Percentiles rank a stretch among this genome's conserved stretches.
These are phyloP conservation scores for Cladorrhinum sp. DNA, from an alignment of 2,329 filamentous ascomycete species.

Conservation along the genomic window DNA sequence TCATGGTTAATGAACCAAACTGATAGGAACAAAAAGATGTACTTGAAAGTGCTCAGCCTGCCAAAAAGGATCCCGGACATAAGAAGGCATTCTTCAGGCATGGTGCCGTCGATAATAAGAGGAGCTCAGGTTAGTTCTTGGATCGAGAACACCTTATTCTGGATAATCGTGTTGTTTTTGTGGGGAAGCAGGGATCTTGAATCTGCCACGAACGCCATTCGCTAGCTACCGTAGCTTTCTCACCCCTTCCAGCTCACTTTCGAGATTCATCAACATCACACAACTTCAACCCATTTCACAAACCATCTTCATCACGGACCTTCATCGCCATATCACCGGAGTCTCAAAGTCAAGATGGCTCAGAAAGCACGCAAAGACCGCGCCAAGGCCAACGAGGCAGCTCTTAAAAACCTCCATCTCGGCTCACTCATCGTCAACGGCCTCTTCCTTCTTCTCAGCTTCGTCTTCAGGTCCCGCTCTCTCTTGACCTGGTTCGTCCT, in stretches of 20 bases:
- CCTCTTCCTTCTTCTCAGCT: constrained; percentile 70
- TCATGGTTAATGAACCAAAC: background rate
- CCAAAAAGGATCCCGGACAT: too few relatives aligned
- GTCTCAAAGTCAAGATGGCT: constrained; percentile 43
- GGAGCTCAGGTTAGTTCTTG: too few relatives aligned
- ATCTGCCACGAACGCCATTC: constrained; percentile 7
- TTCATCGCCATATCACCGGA: background rate
- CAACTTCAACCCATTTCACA: constrained; percentile 3
- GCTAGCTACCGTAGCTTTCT: background rate
- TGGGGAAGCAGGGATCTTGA: constrained; percentile 4
- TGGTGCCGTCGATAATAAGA: too few relatives aligned
- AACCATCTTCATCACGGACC: background rate
- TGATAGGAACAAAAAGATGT: background rate
- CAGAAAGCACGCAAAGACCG: constrained; percentile 62
- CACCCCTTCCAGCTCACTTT: constrained; percentile 1
- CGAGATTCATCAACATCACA: background rate
- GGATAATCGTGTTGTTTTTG: background rate
- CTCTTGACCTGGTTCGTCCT: constrained; percentile 68
- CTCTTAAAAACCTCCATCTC: constrained; percentile 78
- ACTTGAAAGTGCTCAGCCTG: background rate
- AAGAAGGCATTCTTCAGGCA: too few relatives aligned
- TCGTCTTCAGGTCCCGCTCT: constrained; percentile 61
- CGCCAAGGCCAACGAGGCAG: constrained; percentile 73
- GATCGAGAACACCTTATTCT: too few relatives aligned
- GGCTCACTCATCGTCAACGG: constrained; percentile 69